A percentile compares a stretch with the other conserved stretches of the same genome.
These are phyloP conservation scores for Phialophora chinensis DNA, from an alignment of 2,329 filamentous ascomycete species.

Conservation along the genomic window DNA sequence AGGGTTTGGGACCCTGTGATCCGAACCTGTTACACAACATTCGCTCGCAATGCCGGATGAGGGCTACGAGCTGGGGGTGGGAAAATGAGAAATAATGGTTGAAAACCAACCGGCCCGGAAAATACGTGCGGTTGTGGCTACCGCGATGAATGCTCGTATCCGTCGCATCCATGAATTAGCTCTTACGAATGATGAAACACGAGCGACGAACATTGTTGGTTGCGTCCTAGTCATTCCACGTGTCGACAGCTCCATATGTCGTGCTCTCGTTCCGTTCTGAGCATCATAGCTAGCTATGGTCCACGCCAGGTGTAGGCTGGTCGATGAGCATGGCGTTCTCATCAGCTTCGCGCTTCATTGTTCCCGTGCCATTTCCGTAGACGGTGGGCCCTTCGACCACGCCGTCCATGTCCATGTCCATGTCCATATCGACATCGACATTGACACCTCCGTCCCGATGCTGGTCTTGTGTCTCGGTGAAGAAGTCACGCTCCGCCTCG, in stretches of 20 bases:
- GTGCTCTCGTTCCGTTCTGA: not conserved
- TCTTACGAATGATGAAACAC: not conserved
- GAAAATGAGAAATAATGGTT: not conserved
- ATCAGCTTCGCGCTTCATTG: not conserved
- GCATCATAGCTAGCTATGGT: not conserved
- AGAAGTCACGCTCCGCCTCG: constrained; percentile 14
- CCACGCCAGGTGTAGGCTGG: not conserved
- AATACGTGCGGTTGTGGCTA: not conserved
- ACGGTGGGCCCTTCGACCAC: constrained; percentile 10
- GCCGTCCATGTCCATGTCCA: constrained; percentile 28
- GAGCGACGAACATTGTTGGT: not conserved
- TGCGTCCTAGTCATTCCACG: not conserved
- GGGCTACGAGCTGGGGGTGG: not conserved
- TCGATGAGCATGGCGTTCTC: constrained; percentile 9
- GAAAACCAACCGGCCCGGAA: not conserved
- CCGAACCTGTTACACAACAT: not conserved
- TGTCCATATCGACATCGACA: constrained; percentile 23
- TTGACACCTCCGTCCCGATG: constrained; percentile 1
- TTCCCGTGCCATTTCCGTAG: not conserved
- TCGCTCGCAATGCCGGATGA: not conserved
- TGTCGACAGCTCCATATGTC: not conserved
- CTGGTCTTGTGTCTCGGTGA: not conserved
- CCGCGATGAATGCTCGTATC: not conserved
- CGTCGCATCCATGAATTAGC: not conserved
- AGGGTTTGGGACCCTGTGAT: constrained; percentile 78